phyloP scores from a whole-genome alignment of 2,329 filamentous ascomycete genomes.

The Cercospora sojina region DNA sequence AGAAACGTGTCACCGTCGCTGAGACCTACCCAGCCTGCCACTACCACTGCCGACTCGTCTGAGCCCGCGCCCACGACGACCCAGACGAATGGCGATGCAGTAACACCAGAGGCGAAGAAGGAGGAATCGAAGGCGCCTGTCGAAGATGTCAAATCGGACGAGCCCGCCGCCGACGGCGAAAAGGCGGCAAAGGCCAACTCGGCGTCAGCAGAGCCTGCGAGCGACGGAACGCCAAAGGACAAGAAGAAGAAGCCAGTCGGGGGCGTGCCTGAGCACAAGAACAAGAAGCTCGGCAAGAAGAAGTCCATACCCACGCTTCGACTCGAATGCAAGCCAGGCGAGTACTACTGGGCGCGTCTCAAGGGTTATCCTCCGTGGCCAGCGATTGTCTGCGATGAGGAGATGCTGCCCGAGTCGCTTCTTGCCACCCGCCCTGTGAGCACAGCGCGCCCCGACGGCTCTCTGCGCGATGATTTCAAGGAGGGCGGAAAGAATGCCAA shows the following conservation, averaged over 20 bases:
- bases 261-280: conserved; percentile 64
- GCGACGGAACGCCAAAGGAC: conserved; percentile 35
- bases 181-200: conserved; percentile 27
- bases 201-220: conserved; percentile 23
- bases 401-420: conserved; percentile 81
- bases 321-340: conserved; percentile 81
- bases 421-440: conserved; percentile 79
- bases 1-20: conserved; percentile 25
- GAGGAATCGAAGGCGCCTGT: conserved; percentile 32
- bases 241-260: conserved; percentile 60
- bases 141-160: conserved; percentile 33
- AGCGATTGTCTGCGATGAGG: conserved; percentile 87
- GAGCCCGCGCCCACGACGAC: conserved; percentile 23
- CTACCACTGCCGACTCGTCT: conserved; percentile 17
- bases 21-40: conserved; percentile 27
- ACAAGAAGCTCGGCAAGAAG: conserved; percentile 83
- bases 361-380: conserved; percentile 96
- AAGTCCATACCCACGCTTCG: conserved; percentile 67
- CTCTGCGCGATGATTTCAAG: conserved; percentile 80
- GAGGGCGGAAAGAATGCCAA: conserved; percentile 83
- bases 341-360: conserved; percentile 88
- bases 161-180: conserved; percentile 29
- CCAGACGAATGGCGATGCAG: conserved; percentile 30
- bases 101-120: conserved; percentile 22
- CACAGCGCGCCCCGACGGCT: conserved; percentile 76